phyloP scores from a whole-genome alignment of 148 eudicot species.

The Rhododendron williamsianum region DNA sequence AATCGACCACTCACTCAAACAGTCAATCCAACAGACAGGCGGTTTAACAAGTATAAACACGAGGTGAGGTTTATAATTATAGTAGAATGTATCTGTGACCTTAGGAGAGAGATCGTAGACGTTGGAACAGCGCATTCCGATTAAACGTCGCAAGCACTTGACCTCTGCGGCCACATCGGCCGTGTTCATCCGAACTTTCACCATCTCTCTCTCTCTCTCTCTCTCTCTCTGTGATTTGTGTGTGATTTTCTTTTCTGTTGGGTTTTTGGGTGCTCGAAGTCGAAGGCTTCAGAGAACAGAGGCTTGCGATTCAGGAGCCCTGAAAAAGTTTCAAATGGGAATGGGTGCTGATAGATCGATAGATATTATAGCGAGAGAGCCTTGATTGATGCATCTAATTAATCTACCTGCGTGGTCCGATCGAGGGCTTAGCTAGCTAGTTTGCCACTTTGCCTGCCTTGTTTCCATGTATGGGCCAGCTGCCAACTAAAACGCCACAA shows the following conservation, averaged over 20 bases:
- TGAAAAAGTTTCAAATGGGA: too few species aligned
- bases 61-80: too few species aligned
- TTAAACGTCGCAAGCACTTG: slow-evolving; percentile 73
- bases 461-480: neutral
- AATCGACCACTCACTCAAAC: neutral
- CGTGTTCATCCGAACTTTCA: slow-evolving; percentile 99
- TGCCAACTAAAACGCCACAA: neutral
- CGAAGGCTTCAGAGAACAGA: neutral
- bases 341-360: too few species aligned
- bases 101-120: slow-evolving; percentile 92
- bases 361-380: too few species aligned
- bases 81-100: slow-evolving; percentile 24
- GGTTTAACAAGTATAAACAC: neutral
- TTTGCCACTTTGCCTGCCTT: too few species aligned
- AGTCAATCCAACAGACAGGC: neutral
- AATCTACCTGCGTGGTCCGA: too few species aligned
- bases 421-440: too few species aligned
- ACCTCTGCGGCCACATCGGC: slow-evolving; percentile 99
- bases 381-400: too few species aligned
- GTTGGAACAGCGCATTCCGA: slow-evolving; percentile 96
- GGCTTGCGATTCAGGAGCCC: neutral
- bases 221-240: neutral
- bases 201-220: slow-evolving; percentile 38
- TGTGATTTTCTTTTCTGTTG: neutral
- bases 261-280: neutral